Evolutionary conservation across 139 green algal genomes (phyloP), one percentile per base, ranked within the genome.

Genomic region (Chlorella ohadii): DNA sequence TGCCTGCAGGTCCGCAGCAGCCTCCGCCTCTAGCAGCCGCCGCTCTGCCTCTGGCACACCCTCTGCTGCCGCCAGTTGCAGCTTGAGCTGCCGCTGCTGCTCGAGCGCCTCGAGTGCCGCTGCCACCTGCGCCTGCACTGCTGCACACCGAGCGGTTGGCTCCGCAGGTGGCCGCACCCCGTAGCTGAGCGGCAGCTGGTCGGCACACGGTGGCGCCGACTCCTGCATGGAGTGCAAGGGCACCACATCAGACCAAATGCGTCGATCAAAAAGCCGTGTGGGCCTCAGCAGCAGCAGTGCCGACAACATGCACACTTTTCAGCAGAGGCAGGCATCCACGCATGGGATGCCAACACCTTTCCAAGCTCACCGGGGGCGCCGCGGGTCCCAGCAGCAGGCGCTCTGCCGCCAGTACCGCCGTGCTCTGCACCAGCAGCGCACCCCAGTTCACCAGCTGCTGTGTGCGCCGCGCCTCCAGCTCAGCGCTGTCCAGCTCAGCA

Each of bases 381-480:
- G 76, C 76, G 23, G 76, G 76, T 1, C 76, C 76, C 36, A 82
- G 76, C 76, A 82, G 59, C 59, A 82, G 59, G 17, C 76, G 76
- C 36, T 82, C 76, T 5, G 59, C 76, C 34, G 76, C 27, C 38
- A 15, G 23, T 22, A 39, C 41, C 22, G 76, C 57, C 27, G 76
- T 28, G 6, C 59, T 38, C 59, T 82, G 76, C 76, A 82, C 25
- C 59, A 82, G 76, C 59, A 82, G 76, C 4, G 31, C 15, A 19
- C 25, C 63, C 13, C 36, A 59, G 57, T 61, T 59, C 19, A 82
- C 15, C 57, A 82, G 57, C 57, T 71, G 76, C 76, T 82, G 76
- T 28, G 41, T 28, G 22, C 76, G 76, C 0, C 59, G 76, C 0
- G 76, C 76, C 76, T 82, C 76, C 57, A 72, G 20, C 76, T 82